Conservation (phyloP, 768 basidiomycete genomes). For the Lactarius sanguifluus region DNA sequence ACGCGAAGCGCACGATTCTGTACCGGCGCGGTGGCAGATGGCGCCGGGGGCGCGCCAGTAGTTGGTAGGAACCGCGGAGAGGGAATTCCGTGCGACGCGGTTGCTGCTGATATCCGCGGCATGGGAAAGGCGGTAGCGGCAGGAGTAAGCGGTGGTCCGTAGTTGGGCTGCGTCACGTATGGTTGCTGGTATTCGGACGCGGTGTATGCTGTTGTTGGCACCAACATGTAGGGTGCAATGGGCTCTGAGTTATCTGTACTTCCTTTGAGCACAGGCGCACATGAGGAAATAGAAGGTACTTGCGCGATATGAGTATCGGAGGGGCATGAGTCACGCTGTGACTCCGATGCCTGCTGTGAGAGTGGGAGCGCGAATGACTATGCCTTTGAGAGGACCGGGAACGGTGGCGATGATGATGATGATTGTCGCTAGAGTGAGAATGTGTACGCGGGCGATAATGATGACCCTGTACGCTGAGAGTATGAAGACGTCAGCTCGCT, state of each 20-base stretch:
- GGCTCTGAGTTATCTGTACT: slow-evolving; percentile 21
- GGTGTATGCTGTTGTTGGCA: slow-evolving; percentile 6
- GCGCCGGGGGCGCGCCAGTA: background rate
- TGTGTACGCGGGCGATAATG: slow-evolving; percentile 32
- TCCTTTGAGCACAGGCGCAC: background rate
- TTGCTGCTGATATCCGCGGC: background rate
- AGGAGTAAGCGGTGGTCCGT: background rate
- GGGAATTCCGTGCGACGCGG: background rate
- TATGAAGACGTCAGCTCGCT: background rate
- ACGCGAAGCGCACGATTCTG: slow-evolving; percentile 9
- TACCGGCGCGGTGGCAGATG: background rate
- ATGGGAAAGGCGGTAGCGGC: background rate
- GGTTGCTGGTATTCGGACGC: slow-evolving; percentile 8
- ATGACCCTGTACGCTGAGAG: slow-evolving; percentile 19
- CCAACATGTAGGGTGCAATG: background rate
- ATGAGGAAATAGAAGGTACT: background rate
- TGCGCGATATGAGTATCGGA: slow-evolving; percentile 16
- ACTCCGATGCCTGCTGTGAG: slow-evolving; percentile 20
- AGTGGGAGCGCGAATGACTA: slow-evolving; percentile 13
- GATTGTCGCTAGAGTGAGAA: slow-evolving; percentile 23
- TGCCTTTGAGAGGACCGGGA: slow-evolving; percentile 8
- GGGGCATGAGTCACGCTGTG: slow-evolving; percentile 4
- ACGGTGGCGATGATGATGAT: background rate
- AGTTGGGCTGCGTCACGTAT: background rate
- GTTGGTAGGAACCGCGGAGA: slow-evolving; percentile 1